Conservation (phyloP, 192 early-diverging fungal genomes). For the Coemansia nantahalensis region DNA sequence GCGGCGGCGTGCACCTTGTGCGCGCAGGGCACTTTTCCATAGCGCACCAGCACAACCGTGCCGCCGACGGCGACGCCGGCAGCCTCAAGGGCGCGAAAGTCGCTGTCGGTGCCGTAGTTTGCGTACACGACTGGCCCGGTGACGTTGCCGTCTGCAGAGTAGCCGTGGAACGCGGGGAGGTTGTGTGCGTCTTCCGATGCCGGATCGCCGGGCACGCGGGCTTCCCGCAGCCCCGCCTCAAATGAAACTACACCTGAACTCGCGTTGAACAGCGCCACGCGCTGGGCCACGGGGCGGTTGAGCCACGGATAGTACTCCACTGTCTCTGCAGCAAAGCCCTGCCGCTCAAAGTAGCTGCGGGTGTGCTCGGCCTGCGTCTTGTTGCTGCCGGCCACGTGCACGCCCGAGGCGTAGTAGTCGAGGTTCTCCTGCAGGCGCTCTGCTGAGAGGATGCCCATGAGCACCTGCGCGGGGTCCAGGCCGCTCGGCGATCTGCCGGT, state of each 20-base stretch:
- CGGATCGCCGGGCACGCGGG: conserved; percentile 57
- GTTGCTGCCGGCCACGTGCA: conserved; percentile 59
- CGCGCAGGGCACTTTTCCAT: conserved; percentile 54
- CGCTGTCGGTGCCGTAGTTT: conserved; percentile 58
- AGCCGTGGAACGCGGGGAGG: conserved; percentile 61
- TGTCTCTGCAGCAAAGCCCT: conserved; percentile 55
- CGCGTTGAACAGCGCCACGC: conserved; percentile 51
- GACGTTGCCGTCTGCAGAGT: conserved; percentile 59
- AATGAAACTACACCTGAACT: conserved; percentile 43
- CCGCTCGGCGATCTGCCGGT: conserved; percentile 7
- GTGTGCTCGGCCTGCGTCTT: conserved; percentile 53
- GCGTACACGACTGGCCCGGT: conserved; percentile 62
- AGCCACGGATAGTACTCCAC: conserved; percentile 60
- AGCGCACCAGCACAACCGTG: conserved; percentile 58
- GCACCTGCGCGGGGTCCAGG: conserved; percentile 34
- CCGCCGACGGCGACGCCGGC: conserved; percentile 46
- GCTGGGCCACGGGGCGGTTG: conserved; percentile 51
- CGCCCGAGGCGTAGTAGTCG: conserved; percentile 54
- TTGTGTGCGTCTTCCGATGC: conserved; percentile 57
- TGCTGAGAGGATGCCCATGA: conserved; percentile 45
- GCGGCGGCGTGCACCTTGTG: conserved; percentile 57
- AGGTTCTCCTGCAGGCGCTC: conserved; percentile 44
- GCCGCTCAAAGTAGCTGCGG: conserved; percentile 42
- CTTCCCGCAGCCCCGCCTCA: conserved; percentile 58
- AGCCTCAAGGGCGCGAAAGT: conserved; percentile 49